Evolutionary conservation across 768 basidiomycete genomes (phyloP).

Genomic region (Suillus clintonianus): DNA sequence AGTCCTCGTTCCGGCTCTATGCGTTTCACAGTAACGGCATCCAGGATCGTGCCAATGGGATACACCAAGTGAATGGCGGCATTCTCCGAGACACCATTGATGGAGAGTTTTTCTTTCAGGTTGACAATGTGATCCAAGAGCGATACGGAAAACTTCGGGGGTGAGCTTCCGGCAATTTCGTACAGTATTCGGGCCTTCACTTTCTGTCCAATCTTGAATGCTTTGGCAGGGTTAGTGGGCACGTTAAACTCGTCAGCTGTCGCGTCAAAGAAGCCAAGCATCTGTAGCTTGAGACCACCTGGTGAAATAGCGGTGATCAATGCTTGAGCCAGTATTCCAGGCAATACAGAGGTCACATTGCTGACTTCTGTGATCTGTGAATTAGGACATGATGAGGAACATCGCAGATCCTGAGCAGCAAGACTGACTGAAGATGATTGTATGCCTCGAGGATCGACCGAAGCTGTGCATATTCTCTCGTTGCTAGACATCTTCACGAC

Average conservation of each 20-base stretch:
- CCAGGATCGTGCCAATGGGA: constrained; percentile 76
- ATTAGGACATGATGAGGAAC: constrained; percentile 2
- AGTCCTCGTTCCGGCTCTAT: constrained; percentile 85
- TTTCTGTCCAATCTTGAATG: constrained; percentile 68
- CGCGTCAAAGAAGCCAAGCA: constrained; percentile 91
- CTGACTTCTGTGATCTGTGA: constrained; percentile 66
- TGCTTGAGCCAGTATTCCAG: constrained; percentile 80
- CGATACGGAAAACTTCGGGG: constrained; percentile 84
- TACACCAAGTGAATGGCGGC: constrained; percentile 55
- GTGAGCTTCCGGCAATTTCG: constrained; percentile 65
- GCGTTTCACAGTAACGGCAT: constrained; percentile 69
- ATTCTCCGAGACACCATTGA: constrained; percentile 20
- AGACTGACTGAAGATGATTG: constrained; percentile 56
- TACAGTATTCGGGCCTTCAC: constrained; percentile 86
- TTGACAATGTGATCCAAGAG: constrained; percentile 70
- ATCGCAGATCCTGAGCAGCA: neutral
- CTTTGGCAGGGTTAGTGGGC: constrained; percentile 39
- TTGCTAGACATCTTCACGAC: constrained; percentile 72
- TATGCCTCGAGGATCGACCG: constrained; percentile 51
- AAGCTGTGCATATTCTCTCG: constrained; percentile 54
- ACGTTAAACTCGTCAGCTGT: constrained; percentile 87
- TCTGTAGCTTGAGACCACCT: constrained; percentile 81
- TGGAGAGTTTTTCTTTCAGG: constrained; percentile 42
- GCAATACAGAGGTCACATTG: constrained; percentile 79
- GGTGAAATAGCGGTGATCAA: constrained; percentile 77